Evolutionary conservation across 306 rosid genomes (phyloP).

Genomic region (Fagus crenata): DNA sequence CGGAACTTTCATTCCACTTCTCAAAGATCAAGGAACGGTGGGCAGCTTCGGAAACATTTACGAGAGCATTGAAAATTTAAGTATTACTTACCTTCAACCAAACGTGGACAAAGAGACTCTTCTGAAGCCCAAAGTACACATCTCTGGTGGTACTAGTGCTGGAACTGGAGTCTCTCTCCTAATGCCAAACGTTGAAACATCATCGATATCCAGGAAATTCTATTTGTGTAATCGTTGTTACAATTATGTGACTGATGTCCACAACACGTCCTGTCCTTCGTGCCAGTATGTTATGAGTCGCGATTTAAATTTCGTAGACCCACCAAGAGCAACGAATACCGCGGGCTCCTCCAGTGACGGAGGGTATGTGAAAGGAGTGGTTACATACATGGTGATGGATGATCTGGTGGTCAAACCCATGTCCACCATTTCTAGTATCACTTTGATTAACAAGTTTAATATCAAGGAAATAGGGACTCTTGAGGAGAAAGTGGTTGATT

Average conservation of each 20-base stretch:
- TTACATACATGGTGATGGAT: conserved; percentile 42
- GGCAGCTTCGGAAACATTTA: not conserved
- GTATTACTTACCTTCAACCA: too few species aligned
- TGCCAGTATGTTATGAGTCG: too few species aligned
- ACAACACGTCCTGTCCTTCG: rapidly evolving
- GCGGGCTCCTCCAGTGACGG: not conserved
- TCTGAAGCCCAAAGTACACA: not conserved
- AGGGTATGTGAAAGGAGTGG: conserved; percentile 31
- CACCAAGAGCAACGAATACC: not conserved
- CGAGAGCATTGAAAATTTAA: too few species aligned
- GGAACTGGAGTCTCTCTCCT: not conserved
- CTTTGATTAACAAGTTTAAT: conserved; percentile 21
- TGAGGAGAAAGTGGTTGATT: conserved; percentile 20
- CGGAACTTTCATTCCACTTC: conserved; percentile 6
- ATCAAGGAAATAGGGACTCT: conserved; percentile 20
- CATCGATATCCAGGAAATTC: not conserved
- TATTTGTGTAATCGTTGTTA: not conserved
- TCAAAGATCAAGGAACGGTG: not conserved
- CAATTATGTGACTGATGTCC: too few species aligned
- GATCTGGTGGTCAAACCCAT: conserved; percentile 31
- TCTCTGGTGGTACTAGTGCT: not conserved
- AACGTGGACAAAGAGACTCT: too few species aligned
- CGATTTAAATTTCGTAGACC: too few species aligned
- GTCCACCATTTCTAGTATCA: conserved; percentile 14
- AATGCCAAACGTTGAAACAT: not conserved